These are phyloP conservation scores for Nepenthes mirabilis DNA, from an alignment of 148 eudicot species.

Conservation along the genomic window DNA sequence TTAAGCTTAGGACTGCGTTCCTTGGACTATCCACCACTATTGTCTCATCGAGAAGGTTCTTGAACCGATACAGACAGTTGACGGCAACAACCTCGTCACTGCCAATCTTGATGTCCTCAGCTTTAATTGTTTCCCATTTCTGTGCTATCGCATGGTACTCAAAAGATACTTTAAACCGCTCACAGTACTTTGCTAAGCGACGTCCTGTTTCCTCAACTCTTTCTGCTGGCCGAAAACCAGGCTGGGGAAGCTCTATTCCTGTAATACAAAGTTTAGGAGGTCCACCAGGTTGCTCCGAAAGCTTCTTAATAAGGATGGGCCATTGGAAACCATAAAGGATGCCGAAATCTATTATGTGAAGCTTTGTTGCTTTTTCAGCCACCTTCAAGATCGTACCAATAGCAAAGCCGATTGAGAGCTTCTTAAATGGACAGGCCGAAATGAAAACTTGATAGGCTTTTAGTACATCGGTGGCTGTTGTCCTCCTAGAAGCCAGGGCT, in stretches of 20 bases:
- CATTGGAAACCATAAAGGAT: constrained; percentile 23
- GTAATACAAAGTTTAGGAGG: constrained; percentile 16
- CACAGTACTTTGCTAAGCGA: constrained; percentile 21
- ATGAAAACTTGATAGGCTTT: constrained; percentile 18
- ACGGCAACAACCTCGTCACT: constrained; percentile 11
- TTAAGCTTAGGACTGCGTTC: constrained; percentile 4
- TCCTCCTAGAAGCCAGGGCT: not conserved
- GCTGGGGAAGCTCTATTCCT: constrained; percentile 17
- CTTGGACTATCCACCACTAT: constrained; percentile 7
- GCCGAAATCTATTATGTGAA: constrained; percentile 22
- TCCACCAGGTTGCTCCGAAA: constrained; percentile 13
- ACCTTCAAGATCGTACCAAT: constrained; percentile 15
- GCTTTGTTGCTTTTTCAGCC: constrained; percentile 13
- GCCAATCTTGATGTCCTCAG: constrained; percentile 11
- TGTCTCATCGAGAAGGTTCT: constrained; percentile 10
- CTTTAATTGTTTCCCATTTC: constrained; percentile 10
- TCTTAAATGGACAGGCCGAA: constrained; percentile 15
- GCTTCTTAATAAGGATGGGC: constrained; percentile 20
- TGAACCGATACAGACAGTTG: constrained; percentile 4
- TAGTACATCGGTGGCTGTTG: constrained; percentile 4
- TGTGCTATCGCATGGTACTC: constrained; percentile 16
- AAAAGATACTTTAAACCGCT: constrained; percentile 20
- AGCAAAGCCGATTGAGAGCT: constrained; percentile 11
- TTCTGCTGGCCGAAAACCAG: constrained; percentile 18
- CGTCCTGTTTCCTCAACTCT: constrained; percentile 19